Conservation (phyloP, 257 asterid species). For the Rhazya stricta region DNA sequence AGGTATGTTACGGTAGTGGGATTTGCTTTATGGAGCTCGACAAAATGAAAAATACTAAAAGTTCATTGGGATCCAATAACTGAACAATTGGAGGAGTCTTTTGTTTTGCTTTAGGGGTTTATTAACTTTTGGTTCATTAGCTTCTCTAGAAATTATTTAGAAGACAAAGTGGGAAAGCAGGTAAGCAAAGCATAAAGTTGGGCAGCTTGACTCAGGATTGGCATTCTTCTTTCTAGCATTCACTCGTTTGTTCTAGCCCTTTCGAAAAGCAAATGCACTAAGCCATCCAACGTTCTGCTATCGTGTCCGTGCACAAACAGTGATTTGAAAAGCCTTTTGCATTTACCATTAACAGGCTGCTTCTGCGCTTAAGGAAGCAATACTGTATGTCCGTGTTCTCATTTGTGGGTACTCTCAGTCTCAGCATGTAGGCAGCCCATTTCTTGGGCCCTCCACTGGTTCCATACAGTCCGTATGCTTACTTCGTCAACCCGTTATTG, state of each 20-base stretch:
- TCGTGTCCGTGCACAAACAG: not conserved
- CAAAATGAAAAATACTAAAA: constrained; percentile 11
- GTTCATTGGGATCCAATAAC: constrained; percentile 34
- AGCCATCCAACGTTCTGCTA: not conserved
- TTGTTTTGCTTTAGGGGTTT: constrained; percentile 18
- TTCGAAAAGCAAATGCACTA: constrained; percentile 7
- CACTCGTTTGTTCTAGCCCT: not conserved
- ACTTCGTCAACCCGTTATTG: not conserved
- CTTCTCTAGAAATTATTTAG: not conserved
- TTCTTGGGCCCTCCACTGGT: too few relatives aligned
- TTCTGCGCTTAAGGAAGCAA: too few relatives aligned
- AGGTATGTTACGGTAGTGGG: constrained; percentile 48
- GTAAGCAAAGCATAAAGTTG: not conserved
- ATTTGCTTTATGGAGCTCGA: constrained; percentile 43
- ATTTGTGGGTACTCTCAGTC: too few relatives aligned
- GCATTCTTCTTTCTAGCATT: not conserved
- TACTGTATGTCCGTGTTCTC: too few relatives aligned
- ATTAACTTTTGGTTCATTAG: not conserved
- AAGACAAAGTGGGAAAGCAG: not conserved
- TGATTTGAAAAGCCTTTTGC: not conserved
- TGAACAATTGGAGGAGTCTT: constrained; percentile 21
- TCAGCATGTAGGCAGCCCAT: too few relatives aligned
- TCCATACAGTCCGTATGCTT: too few relatives aligned
- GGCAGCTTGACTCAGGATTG: not conserved
- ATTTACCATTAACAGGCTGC: too few relatives aligned